Base-by-base conservation (phyloP, 441 rosid species). In the Gossypium lobatum region DNA sequence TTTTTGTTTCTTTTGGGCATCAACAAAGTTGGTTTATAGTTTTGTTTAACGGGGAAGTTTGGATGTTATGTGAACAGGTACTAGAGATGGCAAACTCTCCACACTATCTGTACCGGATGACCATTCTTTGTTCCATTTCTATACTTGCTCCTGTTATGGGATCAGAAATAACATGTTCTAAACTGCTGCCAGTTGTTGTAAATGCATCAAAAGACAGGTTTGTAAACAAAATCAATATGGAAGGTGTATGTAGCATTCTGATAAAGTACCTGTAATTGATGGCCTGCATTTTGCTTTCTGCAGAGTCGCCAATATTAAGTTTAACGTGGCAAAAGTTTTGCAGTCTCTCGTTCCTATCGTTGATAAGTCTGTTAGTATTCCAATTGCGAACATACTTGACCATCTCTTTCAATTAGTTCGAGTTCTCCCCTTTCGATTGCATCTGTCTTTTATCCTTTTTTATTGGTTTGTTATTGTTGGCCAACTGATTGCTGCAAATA, bases 91-190 rank as follows among this genome's bases (percentile, higher is more conserved):
- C 82, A 16, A 86, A 74, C 81, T 86, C 88, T 77, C 83, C 95
- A 8, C 95, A 93, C 72, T 93, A 93, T 80, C 78, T 93, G 78
- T 89, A 93, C 76, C 87, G 97, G 42, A 92, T 92, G 92, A 93
- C 92, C 59, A 81, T 92, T 83, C 81, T 93, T 14, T 90, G 80
- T 55, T 91, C 95, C 28, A 62, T 90, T 42, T 90, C 97, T 72
- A 90, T 93, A n/a, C 92, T 93, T 75, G 95, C 97, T 37, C 93
- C 98, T 69, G 93, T 93, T 9, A 84, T 90, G 93, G 95, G 96
- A 58, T 70, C 93, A 7, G 97, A 93, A 70, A 90, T 93, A 74
- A 90, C 98, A 4, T 87, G 90, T 84, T 81, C 96, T 2, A 85
- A 86, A 74, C 86, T 93, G 75, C 87, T 93, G 61, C 97, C 98